Conservation (phyloP, 257 asterid genomes). For the Solanum bukasovii region DNA sequence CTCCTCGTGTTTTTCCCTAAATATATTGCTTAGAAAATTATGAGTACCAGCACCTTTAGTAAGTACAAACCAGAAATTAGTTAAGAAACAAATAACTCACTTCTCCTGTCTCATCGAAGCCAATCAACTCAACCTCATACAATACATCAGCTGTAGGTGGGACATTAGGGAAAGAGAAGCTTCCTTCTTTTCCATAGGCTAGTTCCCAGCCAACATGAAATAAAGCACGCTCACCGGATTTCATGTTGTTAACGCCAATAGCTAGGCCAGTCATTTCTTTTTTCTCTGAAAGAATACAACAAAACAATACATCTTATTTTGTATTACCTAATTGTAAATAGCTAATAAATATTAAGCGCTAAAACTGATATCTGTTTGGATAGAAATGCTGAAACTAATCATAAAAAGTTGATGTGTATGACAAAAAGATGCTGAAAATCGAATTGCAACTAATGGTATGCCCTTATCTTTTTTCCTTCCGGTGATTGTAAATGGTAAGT, state of each 20-base stretch:
- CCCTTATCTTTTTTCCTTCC: neutral
- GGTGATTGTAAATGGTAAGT: neutral
- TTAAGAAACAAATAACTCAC: slow-evolving; percentile 27
- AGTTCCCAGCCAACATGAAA: slow-evolving; percentile 82
- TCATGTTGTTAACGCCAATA: slow-evolving; percentile 77
- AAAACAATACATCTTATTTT: slow-evolving; percentile 1
- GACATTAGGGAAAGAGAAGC: slow-evolving; percentile 94
- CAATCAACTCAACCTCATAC: slow-evolving; percentile 90
- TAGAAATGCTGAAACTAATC: neutral
- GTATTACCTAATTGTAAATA: neutral
- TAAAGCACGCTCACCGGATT: slow-evolving; percentile 80
- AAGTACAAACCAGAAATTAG: neutral
- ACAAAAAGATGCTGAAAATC: neutral
- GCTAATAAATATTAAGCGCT: neutral
- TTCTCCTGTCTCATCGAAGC: slow-evolving; percentile 93
- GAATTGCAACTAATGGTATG: neutral
- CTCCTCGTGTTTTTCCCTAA: slow-evolving; percentile 90
- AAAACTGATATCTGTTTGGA: neutral
- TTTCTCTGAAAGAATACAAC: slow-evolving; percentile 56
- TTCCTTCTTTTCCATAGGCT: slow-evolving; percentile 94
- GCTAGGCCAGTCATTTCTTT: slow-evolving; percentile 84
- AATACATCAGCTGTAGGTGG: slow-evolving; percentile 78
- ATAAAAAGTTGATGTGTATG: neutral
- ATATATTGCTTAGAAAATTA: neutral
- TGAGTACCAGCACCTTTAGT: neutral